phyloP scores from a whole-genome alignment of 2,329 filamentous ascomycete species.

The Hymenoscyphus linearis region DNA sequence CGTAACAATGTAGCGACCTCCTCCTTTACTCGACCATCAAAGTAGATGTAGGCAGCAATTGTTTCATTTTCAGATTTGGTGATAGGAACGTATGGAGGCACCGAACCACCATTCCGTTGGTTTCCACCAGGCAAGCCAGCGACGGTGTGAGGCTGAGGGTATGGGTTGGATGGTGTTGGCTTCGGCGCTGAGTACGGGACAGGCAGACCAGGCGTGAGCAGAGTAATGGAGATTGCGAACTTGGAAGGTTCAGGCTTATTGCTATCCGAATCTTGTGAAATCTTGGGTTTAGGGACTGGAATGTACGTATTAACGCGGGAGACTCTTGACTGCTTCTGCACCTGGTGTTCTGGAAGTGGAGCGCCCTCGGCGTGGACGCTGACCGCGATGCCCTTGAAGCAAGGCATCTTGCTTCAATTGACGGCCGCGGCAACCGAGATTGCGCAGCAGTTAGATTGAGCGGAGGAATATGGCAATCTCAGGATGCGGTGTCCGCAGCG shows the following conservation, averaged over 20 bases:
- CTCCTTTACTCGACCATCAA: conserved; percentile 90
- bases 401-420: conserved; percentile 59
- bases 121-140: conserved; percentile 58
- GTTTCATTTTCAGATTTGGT: conserved; percentile 94
- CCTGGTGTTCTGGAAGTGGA: conserved; percentile 85
- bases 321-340: conserved; percentile 87
- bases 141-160: conserved; percentile 77
- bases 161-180: conserved; percentile 66
- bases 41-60: conserved; percentile 98
- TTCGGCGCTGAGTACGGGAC: conserved; percentile 93
- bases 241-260: conserved; percentile 85
- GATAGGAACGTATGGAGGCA: conserved; percentile 85
- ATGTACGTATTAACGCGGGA: conserved; percentile 97
- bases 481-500: background rate
- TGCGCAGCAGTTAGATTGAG: background rate
- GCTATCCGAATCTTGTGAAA: conserved; percentile 57
- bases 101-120: conserved; percentile 47
- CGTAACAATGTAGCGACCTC: conserved; percentile 92
- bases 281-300: conserved; percentile 81
- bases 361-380: conserved; percentile 82
- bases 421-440: background rate
- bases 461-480: background rate
- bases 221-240: conserved; percentile 96
- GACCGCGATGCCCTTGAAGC: conserved; percentile 98
- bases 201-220: conserved; percentile 80